Evolutionary conservation across 345 rosid genomes (phyloP), one percentile per base, ranked within the genome.

Genomic region (Sonneratia caseolaris): DNA sequence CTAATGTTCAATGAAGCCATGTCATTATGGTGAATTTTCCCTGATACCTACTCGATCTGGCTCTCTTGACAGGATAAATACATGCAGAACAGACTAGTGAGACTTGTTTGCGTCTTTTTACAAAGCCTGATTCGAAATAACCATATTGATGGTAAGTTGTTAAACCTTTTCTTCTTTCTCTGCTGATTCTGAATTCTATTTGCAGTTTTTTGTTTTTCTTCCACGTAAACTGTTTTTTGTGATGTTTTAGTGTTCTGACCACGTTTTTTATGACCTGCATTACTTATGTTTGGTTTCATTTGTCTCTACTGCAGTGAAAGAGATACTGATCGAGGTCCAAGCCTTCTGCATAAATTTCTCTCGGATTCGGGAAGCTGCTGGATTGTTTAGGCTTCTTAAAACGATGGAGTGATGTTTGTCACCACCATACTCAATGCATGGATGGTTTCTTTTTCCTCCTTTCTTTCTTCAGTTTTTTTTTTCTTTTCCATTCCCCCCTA

Each of bases 81-180:
- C 86, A 92, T 96, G 98, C 98, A 96, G 88, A 96, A 92, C 84
- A 88, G 99, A 82, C 98, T 96, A 57, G 99, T 92, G 43, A 86
- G 99, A 72, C 99, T 96, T 74, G 99, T 96, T 43, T 96, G 99
- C 74, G 98, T 91, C 70, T 96, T 96, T 93, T 83, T 96, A 68
- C 98, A 96, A 82, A 88, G 97, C 79, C 80, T 92, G 79, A 96
- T 96, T 75, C 91, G 96, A 27, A 96, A 96, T 75, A 89, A 88
- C 73, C 91, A 84, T 71, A 92, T 96, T 70, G 94, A 96, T 72
- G 98, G 96, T 92, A 57, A n/a, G 62, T 71, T 18, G 57, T 59
- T 0, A 27, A 38, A 38, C 35, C 22, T 53, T 59, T 64, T 40
- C n/a, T 56, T 53, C 43, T 53, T 56, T 1, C 15, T 65, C 0